A percentile compares a stretch with the other conserved stretches of the same genome.
Evolutionary conservation across 495 filamentous ascomycete genomes (phyloP).

Genomic region (Aspergillus leporis): DNA sequence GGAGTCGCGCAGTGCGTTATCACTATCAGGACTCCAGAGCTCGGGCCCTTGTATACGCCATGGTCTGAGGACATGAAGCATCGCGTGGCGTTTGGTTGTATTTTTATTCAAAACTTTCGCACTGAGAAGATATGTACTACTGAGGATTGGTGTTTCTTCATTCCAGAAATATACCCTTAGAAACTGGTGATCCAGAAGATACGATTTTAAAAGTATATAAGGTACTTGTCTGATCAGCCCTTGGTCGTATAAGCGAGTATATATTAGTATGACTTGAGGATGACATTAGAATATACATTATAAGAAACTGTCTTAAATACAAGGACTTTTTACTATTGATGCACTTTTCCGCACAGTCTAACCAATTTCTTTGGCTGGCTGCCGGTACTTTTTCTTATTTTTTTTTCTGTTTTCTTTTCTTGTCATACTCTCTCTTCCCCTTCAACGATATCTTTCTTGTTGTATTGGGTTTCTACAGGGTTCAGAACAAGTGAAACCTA

Average conservation of each 20-base stretch:
- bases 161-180: constrained; percentile 1
- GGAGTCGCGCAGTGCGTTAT: not conserved
- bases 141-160: not conserved
- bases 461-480: not conserved
- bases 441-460: not conserved
- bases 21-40: not conserved
- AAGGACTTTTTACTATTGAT: too few relatives aligned
- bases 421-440: too few relatives aligned
- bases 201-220: not conserved
- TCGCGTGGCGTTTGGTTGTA: constrained; percentile 9
- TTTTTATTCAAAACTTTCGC: not conserved
- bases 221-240: too few relatives aligned
- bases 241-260: not conserved
- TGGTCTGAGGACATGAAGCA: constrained; percentile 2
- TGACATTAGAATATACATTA: too few relatives aligned
- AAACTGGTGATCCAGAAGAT: not conserved
- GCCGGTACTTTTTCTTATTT: too few relatives aligned
- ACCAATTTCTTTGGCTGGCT: too few relatives aligned
- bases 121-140: not conserved
- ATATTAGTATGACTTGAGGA: too few relatives aligned
- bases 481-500: not conserved
- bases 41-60: not conserved
- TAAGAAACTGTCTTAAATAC: too few relatives aligned
- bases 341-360: too few relatives aligned
- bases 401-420: not conserved